Evolutionary conservation across 2,329 filamentous ascomycete genomes (phyloP).

Genomic region (Magnaporthales sp.): DNA sequence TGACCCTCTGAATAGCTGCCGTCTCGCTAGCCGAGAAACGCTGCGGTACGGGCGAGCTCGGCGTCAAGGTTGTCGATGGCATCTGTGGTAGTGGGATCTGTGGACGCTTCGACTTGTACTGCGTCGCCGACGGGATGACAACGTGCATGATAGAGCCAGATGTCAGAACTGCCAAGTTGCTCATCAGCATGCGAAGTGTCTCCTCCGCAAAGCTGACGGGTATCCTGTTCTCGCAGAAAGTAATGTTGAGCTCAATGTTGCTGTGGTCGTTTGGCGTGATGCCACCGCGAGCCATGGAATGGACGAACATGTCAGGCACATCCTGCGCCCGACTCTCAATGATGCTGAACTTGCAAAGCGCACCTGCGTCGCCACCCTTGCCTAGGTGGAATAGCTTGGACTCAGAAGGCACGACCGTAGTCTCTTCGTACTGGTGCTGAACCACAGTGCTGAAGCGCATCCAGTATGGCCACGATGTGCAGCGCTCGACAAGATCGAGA

Average conservation of each 20-base stretch:
- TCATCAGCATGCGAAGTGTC: constrained; percentile 35
- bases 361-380: constrained; percentile 18
- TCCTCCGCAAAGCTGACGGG: constrained; percentile 31
- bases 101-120: constrained; percentile 28
- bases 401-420: constrained; percentile 24
- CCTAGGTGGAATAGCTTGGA: constrained; percentile 34
- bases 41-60: constrained; percentile 11
- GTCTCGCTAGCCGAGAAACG: constrained; percentile 23
- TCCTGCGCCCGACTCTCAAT: constrained; percentile 30
- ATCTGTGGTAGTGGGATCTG: constrained; percentile 31
- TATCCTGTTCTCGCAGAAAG: constrained; percentile 36
- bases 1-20: constrained; percentile 28
- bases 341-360: constrained; percentile 31
- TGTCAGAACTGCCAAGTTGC: constrained; percentile 35
- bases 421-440: constrained; percentile 37
- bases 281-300: constrained; percentile 26
- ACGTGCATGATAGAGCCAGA: constrained; percentile 36
- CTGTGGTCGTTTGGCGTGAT: constrained; percentile 13
- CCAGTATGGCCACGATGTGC: constrained; percentile 45
- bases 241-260: constrained; percentile 32
- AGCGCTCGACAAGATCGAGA: constrained; percentile 41
- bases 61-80: constrained; percentile 8
- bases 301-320: constrained; percentile 35
- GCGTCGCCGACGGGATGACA: constrained; percentile 31
- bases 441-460: constrained; percentile 46